These are phyloP conservation scores for Suillus sp. DNA, from an alignment of 768 basidiomycete genomes.

Conservation along the genomic window DNA sequence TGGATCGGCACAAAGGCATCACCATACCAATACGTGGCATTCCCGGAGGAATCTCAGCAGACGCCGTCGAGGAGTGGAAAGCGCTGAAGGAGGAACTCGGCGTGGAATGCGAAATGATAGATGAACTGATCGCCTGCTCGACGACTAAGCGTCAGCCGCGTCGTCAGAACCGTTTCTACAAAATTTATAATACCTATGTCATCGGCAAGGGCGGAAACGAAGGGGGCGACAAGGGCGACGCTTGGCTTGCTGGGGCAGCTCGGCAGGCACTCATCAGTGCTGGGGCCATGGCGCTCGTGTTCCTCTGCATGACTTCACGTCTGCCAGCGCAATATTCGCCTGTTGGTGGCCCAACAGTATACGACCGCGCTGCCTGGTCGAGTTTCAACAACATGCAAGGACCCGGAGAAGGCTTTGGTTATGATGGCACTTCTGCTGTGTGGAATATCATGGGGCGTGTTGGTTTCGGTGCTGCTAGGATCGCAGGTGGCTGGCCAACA, in stretches of 20 bases:
- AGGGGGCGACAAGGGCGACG: slow-evolving; percentile 13
- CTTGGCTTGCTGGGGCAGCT: slow-evolving; percentile 38
- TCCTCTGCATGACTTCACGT: slow-evolving; percentile 51
- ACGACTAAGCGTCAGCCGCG: slow-evolving; percentile 33
- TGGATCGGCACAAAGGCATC: slow-evolving; percentile 71
- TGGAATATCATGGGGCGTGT: slow-evolving; percentile 74
- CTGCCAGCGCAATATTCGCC: slow-evolving; percentile 55
- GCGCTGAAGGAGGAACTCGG: slow-evolving; percentile 79
- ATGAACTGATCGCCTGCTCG: slow-evolving; percentile 61
- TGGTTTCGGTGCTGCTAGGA: slow-evolving; percentile 73
- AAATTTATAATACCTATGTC: slow-evolving; percentile 80
- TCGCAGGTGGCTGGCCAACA: slow-evolving; percentile 79
- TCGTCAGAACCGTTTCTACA: slow-evolving; percentile 67
- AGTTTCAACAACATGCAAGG: slow-evolving; percentile 75
- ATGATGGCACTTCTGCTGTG: slow-evolving; percentile 59
- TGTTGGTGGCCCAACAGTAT: slow-evolving; percentile 69
- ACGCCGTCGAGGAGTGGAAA: slow-evolving; percentile 75
- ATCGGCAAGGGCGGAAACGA: slow-evolving; percentile 38
- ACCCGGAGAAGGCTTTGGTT: slow-evolving; percentile 69
- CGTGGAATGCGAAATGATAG: slow-evolving; percentile 74
- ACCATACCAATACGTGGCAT: slow-evolving; percentile 44
- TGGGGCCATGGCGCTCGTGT: slow-evolving; percentile 62
- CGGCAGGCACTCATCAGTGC: slow-evolving; percentile 58
- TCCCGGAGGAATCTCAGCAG: slow-evolving; percentile 61
- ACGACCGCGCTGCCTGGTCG: slow-evolving; percentile 78